A percentile compares a stretch with the other conserved stretches of the same genome.
These are phyloP conservation scores for Petasospora fabianii DNA, from an alignment of 1,139 yeast species.

Conservation along the genomic window DNA sequence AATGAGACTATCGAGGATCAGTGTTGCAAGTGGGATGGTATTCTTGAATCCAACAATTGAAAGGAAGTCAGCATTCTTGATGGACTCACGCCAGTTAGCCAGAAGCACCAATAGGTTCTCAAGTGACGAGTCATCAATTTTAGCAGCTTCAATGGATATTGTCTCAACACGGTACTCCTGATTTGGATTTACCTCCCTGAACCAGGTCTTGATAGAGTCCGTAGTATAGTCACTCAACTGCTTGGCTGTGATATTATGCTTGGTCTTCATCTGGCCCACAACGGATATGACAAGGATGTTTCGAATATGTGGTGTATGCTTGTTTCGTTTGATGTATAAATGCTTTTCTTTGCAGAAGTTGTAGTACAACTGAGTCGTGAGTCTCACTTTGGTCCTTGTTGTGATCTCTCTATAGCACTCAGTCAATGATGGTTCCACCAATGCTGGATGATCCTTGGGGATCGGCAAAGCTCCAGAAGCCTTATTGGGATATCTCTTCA, in stretches of 20 bases:
- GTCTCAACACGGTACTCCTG: constrained; percentile 15
- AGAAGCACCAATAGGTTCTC: constrained; percentile 22
- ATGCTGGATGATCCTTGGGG: constrained; percentile 31
- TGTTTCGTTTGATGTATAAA: constrained; percentile 19
- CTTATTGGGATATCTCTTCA: constrained; percentile 29
- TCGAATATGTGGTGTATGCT: constrained; percentile 12
- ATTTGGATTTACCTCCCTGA: constrained; percentile 2
- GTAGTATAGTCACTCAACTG: constrained; percentile 13
- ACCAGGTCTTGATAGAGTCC: constrained; percentile 15
- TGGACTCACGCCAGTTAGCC: constrained; percentile 24
- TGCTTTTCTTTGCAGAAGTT: constrained; percentile 22
- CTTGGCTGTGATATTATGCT: constrained; percentile 12
- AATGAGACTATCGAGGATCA: constrained; percentile 18
- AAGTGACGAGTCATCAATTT: constrained; percentile 10
- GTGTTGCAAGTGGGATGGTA: constrained; percentile 15
- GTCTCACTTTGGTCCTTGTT: constrained; percentile 20
- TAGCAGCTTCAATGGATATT: constrained; percentile 19
- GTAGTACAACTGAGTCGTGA: constrained; percentile 23
- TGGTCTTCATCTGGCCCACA: constrained; percentile 9
- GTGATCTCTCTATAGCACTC: constrained; percentile 32
- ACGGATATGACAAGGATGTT: constrained; percentile 31
- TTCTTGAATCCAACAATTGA: constrained; percentile 18
- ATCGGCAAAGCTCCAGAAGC: background rate
- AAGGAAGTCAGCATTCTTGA: constrained; percentile 17
- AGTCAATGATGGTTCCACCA: constrained; percentile 30